Evolutionary conservation across 805 yeast species (phyloP).

Genomic region (Ogataea henricii): DNA sequence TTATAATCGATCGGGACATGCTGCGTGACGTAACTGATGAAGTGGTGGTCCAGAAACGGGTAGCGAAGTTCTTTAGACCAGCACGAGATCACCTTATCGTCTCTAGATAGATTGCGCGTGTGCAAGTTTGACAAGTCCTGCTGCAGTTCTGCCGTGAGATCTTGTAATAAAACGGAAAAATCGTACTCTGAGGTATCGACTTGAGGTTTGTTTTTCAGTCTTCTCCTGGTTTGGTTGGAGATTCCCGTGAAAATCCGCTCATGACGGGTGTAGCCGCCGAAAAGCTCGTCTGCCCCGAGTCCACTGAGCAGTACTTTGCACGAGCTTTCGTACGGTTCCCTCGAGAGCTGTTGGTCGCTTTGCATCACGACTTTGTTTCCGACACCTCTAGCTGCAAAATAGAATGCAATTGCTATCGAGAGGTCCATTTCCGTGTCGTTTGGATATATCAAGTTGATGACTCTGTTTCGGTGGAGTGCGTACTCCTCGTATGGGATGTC

Average conservation of each 20-base stretch:
- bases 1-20: constrained; percentile 51
- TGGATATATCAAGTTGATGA: constrained; percentile 74
- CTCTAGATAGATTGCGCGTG: constrained; percentile 82
- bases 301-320: constrained; percentile 85
- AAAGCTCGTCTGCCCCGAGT: constrained; percentile 94
- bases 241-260: constrained; percentile 47
- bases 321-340: constrained; percentile 44
- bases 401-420: constrained; percentile 93
- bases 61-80: constrained; percentile 93
- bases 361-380: constrained; percentile 35
- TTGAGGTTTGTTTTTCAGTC: constrained; percentile 23
- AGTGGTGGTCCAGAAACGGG: constrained; percentile 72
- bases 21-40: constrained; percentile 52
- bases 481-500: constrained; percentile 75
- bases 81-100: constrained; percentile 80
- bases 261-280: constrained; percentile 94
- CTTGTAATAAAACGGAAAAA: constrained; percentile 31
- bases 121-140: constrained; percentile 75
- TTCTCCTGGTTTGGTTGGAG: constrained; percentile 27
- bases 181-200: constrained; percentile 20
- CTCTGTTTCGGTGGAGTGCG: constrained; percentile 48
- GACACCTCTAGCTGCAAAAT: constrained; percentile 74
- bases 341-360: constrained; percentile 10
- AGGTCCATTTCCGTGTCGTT: constrained; percentile 91
- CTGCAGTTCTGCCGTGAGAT: constrained; percentile 59